These are phyloP conservation scores for Boletus speciosus DNA, from an alignment of 768 basidiomycete genomes.

Conservation along the genomic window DNA sequence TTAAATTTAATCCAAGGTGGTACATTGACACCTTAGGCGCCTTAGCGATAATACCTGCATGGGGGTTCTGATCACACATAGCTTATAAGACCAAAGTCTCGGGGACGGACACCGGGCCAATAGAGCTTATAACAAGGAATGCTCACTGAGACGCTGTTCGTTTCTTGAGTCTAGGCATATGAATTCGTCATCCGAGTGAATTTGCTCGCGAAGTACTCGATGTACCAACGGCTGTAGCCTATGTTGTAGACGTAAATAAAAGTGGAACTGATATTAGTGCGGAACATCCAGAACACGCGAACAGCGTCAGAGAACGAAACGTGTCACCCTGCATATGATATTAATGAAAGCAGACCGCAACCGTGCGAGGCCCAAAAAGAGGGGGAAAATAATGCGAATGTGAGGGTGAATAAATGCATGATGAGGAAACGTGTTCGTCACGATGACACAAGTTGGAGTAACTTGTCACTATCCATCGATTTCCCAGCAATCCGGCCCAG, in stretches of 20 bases:
- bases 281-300: conserved; percentile 26
- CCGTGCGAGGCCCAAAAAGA: conserved; percentile 11
- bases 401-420: conserved; percentile 14
- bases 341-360: conserved; percentile 9
- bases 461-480: conserved; percentile 55
- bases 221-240: conserved; percentile 23
- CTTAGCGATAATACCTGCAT: no score
- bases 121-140: no score
- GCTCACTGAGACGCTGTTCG: no score
- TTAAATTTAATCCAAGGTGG: no score
- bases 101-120: no score
- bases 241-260: conserved; percentile 24
- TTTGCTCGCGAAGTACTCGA: conserved; percentile 21
- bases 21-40: no score
- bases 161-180: neutral
- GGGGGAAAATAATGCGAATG: conserved; percentile 9
- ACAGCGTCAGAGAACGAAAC: conserved; percentile 25
- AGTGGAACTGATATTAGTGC: conserved; percentile 26
- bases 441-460: conserved; percentile 55
- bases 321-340: conserved; percentile 5
- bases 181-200: conserved; percentile 17
- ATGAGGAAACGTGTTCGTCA: conserved; percentile 9
- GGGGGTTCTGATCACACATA: no score
- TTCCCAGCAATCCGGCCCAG: conserved; percentile 56
- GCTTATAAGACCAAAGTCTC: no score